Evolutionary conservation across 768 basidiomycete genomes (phyloP), one percentile per base, ranked within the genome.

Genomic region (Cystofilobasidium capitatum): DNA sequence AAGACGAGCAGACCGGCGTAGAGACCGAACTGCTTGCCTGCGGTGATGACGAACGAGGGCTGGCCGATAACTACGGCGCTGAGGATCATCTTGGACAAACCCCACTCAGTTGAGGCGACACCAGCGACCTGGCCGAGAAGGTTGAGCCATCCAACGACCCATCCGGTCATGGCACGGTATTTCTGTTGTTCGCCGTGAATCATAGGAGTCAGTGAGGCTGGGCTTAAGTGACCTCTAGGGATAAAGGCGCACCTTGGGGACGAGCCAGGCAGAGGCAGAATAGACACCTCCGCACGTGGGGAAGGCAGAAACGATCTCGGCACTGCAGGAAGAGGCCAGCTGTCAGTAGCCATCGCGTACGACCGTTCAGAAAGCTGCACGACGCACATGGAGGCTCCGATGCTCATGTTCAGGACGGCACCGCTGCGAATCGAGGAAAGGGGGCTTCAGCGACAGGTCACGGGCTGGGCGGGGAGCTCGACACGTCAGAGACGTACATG

Each of bases 1-100:
- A 91, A 77, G 44, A 87, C 72, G n/a, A 92, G 81, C 31, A 94
- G 79, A 4, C 83, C 89, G 3, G 79, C 79, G 77, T 89, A 91
- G 33, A 92, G 80, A 22, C 88, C 88, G 55, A 91, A 88, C 24
- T 83, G 81, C 79, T 87, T 88, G 35, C 85, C 86, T 49, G 81
- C 74, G 3, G 86, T 51, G 58, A n/a, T 39, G 35, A 36, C 5
- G 17, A 31, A 29, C 10, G 29, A 20, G 1, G 31, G 47, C 78
- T 83, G 66, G 35, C 72, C 74, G 20, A 75, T 55, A 33, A 69
- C 65, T 26, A 86, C 86, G 4, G 88, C 88, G n/a, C 85, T 84
- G 80, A 86, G 73, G 69, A 75, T 77, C 74, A 77, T 75, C 13
- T 31, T 26, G n/a, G 64, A 51, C 14, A 70, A 62, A n/a, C 64